Conservation (phyloP, 176 grass and related monocot genomes). For the Triticum aestivum region DNA sequence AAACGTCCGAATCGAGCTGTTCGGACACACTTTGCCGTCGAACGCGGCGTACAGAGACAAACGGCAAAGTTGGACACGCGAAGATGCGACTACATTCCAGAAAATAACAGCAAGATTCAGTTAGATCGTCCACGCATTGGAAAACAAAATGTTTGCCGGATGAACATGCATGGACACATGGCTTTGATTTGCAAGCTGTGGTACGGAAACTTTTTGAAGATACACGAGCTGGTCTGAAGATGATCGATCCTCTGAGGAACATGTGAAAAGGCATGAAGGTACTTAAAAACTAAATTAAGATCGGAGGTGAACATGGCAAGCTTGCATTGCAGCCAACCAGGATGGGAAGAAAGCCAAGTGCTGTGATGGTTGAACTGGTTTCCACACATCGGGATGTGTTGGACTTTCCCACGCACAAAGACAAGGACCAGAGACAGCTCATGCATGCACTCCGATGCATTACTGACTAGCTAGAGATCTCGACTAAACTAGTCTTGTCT, state of each 20-base stretch:
- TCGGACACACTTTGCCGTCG: no score
- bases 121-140: no score
- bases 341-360: background rate
- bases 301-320: background rate
- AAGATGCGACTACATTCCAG: no score
- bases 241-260: background rate
- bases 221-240: background rate
- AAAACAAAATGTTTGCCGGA: background rate
- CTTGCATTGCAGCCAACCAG: background rate
- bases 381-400: background rate
- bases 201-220: background rate
- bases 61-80: no score
- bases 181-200: background rate
- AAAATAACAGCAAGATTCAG: no score
- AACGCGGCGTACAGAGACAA: no score
- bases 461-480: no score
- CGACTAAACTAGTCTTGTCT: no score
- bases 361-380: slow-evolving; percentile 25
- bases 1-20: no score
- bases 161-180: background rate
- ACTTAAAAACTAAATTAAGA: background rate
- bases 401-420: background rate
- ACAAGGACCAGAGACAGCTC: background rate
- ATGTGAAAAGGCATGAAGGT: background rate
- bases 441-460: background rate